Evolutionary conservation across 352 stramenopile genomes (phyloP).

Genomic region (Globisporangium sylvaticum): DNA sequence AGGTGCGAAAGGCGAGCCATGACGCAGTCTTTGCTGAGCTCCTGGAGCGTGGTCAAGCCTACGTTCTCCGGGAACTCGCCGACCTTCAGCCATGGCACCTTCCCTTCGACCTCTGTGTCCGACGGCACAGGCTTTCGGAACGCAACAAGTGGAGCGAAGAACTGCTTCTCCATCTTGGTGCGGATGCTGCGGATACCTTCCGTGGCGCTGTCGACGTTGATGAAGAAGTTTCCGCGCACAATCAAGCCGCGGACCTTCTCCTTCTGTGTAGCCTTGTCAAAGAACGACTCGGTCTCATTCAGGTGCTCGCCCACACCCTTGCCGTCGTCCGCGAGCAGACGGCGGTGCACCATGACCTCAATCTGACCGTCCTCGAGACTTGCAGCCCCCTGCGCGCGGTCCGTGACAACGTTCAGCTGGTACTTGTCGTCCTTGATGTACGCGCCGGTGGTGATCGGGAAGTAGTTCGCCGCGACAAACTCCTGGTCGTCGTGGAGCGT

Average conservation of each 20-base stretch:
- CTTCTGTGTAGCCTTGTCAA: conserved; percentile 55
- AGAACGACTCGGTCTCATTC: conserved; percentile 90
- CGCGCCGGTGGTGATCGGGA: conserved; percentile 93
- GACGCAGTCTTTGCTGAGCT: conserved; percentile 69
- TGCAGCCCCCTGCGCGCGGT: conserved; percentile 90
- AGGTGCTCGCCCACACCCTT: conserved; percentile 92
- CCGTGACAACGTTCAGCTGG: conserved; percentile 88
- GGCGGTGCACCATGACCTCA: conserved; percentile 98
- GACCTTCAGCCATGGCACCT: conserved; percentile 60
- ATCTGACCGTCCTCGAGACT: conserved; percentile 89
- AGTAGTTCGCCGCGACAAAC: conserved; percentile 96
- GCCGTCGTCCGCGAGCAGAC: conserved; percentile 90
- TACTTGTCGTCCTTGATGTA: conserved; percentile 89
- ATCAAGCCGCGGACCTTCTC: conserved; percentile 55
- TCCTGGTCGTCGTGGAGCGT: conserved; percentile 88
- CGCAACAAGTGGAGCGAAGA: conserved; percentile 61
- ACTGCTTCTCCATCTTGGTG: conserved; percentile 63
- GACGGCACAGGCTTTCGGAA: conserved; percentile 36
- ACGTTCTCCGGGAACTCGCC: conserved; percentile 90
- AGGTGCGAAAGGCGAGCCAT: conserved; percentile 94
- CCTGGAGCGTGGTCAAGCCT: conserved; percentile 89
- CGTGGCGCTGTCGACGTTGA: conserved; percentile 55
- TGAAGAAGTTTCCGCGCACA: conserved; percentile 60
- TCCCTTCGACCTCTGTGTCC: conserved; percentile 31
- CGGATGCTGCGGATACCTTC: conserved; percentile 56